A percentile compares a stretch with the other conserved stretches of the same genome.
Conservation (phyloP, 2,329 filamentous ascomycete genomes). For the Alternaria rosae region DNA sequence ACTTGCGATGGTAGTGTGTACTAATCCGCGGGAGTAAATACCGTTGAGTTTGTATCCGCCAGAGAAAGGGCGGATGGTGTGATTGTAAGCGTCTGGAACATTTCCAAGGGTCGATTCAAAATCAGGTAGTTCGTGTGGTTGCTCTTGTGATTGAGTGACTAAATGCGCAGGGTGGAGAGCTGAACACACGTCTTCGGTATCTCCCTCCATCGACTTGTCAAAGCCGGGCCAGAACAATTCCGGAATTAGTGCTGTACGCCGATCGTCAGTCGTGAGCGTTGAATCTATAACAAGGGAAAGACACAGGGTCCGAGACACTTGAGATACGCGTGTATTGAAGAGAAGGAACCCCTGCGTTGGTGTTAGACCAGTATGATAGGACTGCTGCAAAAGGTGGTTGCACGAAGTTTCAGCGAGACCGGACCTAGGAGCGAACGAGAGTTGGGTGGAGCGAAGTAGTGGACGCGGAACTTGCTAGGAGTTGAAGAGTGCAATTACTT, state of each 20-base stretch:
- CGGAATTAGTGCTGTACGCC: background rate
- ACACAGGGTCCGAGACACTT: background rate
- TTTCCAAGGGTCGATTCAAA: background rate
- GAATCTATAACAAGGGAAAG: background rate
- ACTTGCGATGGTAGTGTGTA: background rate
- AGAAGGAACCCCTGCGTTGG: background rate
- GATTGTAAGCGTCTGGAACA: background rate
- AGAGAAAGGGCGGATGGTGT: no score
- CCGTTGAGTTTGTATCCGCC: background rate
- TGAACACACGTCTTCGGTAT: background rate
- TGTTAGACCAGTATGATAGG: background rate
- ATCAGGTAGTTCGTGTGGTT: background rate
- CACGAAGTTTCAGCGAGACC: background rate
- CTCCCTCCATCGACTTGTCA: background rate
- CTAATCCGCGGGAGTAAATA: background rate
- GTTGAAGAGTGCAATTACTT: background rate
- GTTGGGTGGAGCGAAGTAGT: background rate
- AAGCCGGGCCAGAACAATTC: background rate
- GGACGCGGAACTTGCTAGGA: background rate
- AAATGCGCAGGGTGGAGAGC: no score
- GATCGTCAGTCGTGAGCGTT: background rate
- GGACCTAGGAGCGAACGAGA: background rate
- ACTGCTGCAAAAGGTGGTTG: background rate
- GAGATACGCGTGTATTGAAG: background rate
- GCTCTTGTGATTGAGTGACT: background rate